Conservation (phyloP, 2,329 filamentous ascomycete genomes). For the Fusarium fujikuroi region DNA sequence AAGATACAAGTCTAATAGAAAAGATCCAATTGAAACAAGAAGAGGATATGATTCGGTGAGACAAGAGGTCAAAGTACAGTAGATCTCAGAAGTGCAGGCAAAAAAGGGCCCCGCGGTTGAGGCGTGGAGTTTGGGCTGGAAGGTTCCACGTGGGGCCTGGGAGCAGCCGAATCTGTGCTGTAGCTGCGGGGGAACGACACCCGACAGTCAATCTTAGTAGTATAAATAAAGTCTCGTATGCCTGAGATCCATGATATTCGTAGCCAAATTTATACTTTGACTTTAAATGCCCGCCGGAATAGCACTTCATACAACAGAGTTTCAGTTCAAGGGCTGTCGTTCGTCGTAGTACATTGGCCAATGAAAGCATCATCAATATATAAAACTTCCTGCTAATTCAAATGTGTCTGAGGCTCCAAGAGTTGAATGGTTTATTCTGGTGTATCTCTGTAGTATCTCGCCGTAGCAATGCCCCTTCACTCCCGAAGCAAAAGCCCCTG, state of each 20-base stretch:
- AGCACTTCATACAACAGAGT: neutral
- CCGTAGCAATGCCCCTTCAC: neutral
- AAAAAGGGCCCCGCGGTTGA: conserved; percentile 39
- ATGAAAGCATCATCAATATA: too few species aligned
- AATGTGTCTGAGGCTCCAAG: neutral
- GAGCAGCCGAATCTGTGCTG: neutral
- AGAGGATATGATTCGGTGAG: neutral
- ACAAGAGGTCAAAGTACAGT: conserved; percentile 7
- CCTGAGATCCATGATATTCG: neutral
- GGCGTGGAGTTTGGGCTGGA: conserved; percentile 42
- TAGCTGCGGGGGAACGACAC: conserved; percentile 29
- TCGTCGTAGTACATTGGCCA: neutral
- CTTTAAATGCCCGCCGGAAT: neutral
- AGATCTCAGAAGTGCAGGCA: conserved; percentile 25
- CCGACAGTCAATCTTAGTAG: neutral
- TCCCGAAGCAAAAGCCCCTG: neutral
- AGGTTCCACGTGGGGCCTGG: conserved; percentile 47
- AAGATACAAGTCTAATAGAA: neutral
- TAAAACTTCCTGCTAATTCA: neutral
- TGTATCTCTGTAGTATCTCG: conserved; percentile 12
- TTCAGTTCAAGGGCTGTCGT: neutral
- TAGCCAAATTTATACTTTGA: too few species aligned
- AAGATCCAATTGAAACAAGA: conserved; percentile 12
- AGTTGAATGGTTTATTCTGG: conserved; percentile 8
- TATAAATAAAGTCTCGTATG: neutral